These are phyloP conservation scores for Solanum chaucha DNA, from an alignment of 257 asterid genomes.

Conservation along the genomic window DNA sequence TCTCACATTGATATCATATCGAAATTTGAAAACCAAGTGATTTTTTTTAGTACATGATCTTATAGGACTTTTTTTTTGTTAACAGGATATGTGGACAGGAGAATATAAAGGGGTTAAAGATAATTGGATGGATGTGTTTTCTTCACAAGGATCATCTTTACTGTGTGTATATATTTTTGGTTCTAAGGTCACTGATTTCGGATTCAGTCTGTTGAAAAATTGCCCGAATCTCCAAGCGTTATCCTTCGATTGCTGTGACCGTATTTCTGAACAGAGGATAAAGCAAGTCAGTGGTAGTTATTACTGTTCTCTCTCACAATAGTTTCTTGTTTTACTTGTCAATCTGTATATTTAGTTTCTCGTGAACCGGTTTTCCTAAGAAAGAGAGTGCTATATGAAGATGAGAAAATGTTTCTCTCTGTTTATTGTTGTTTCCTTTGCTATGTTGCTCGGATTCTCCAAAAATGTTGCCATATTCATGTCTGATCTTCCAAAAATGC, in stretches of 20 bases:
- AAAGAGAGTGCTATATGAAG: background rate
- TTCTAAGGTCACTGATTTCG: conserved; percentile 69
- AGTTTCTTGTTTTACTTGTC: background rate
- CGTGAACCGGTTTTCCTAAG: background rate
- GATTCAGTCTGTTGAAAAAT: conserved; percentile 43
- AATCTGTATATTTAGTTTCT: background rate
- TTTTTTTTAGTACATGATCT: background rate
- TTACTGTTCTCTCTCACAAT: background rate
- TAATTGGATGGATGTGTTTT: conserved; percentile 70
- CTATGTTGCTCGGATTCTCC: background rate
- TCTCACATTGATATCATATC: background rate
- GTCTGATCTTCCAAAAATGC: background rate
- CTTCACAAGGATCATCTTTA: conserved; percentile 81
- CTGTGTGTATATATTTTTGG: conserved; percentile 71
- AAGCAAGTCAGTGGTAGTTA: conserved; percentile 50
- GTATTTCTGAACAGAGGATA: conserved; percentile 62
- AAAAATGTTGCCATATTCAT: background rate
- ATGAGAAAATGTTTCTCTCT: background rate
- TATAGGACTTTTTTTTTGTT: background rate
- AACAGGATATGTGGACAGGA: conserved; percentile 76
- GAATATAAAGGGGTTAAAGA: conserved; percentile 65
- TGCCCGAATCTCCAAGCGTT: conserved; percentile 58
- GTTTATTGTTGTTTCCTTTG: background rate
- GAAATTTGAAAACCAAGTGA: background rate
- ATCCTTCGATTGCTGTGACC: conserved; percentile 64